Evolutionary conservation across 176 grass and related monocot species (phyloP).

Genomic region (Pontederia paniculata): DNA sequence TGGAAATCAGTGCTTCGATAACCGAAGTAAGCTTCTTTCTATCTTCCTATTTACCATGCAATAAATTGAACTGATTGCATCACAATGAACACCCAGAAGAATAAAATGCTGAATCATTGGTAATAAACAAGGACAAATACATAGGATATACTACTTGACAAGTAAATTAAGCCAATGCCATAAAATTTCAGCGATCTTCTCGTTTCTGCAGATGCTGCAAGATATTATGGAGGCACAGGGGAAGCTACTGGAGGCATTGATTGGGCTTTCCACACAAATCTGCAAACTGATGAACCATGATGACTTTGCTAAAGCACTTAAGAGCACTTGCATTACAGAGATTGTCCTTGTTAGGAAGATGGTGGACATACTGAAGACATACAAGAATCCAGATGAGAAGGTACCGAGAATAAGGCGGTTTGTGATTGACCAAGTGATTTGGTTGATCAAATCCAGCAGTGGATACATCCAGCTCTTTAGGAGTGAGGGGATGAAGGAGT

Average conservation of each 20-base stretch:
- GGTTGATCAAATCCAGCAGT: slow-evolving; percentile 17
- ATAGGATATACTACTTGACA: not conserved
- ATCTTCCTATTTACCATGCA: not conserved
- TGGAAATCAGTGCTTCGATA: not conserved
- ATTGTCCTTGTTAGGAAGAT: slow-evolving; percentile 17
- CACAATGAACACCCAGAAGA: not conserved
- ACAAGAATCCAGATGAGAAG: slow-evolving; percentile 34
- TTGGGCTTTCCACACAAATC: slow-evolving; percentile 30
- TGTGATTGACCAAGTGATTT: slow-evolving; percentile 34
- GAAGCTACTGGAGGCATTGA: slow-evolving; percentile 33
- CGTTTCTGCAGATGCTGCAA: slow-evolving; percentile 10
- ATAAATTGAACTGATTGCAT: not conserved
- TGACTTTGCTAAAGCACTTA: slow-evolving; percentile 19
- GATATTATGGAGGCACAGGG: slow-evolving; percentile 13
- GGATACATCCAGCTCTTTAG: slow-evolving; percentile 13
- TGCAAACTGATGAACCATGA: slow-evolving; percentile 31
- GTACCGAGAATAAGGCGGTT: slow-evolving; percentile 44
- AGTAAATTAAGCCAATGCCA: not conserved
- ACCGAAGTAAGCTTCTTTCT: not conserved
- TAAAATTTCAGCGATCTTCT: not conserved
- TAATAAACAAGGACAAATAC: not conserved
- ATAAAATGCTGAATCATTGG: not conserved
- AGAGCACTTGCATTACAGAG: slow-evolving; percentile 1
- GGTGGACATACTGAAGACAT: slow-evolving; percentile 20
- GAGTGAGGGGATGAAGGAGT: slow-evolving; percentile 17